Percentiles rank a stretch among this genome's conserved stretches.
Evolutionary conservation across 805 yeast species (phyloP).

Genomic region (Starmerella gropengiesseri): DNA sequence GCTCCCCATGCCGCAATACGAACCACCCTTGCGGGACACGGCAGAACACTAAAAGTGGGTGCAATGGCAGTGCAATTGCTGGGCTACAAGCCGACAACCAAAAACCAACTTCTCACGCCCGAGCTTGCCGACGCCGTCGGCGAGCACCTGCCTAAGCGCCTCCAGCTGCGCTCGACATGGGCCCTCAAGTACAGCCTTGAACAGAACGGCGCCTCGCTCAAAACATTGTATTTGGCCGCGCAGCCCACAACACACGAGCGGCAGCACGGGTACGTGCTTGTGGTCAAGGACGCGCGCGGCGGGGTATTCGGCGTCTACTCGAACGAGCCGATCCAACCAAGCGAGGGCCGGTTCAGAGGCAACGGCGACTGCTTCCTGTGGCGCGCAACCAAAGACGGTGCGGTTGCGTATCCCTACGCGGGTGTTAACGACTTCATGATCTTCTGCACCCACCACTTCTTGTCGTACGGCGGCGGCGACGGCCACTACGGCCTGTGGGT

Average conservation of each 20-base stretch:
- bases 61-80: conserved; percentile 28
- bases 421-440: conserved; percentile 79
- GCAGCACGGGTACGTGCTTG: conserved; percentile 55
- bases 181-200: conserved; percentile 68
- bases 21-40: not conserved
- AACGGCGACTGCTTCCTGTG: conserved; percentile 93
- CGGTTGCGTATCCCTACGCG: conserved; percentile 78
- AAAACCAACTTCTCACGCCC: conserved; percentile 43
- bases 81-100: conserved; percentile 55
- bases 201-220: conserved; percentile 81
- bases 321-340: conserved; percentile 58
- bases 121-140: conserved; percentile 70
- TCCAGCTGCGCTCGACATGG: conserved; percentile 75
- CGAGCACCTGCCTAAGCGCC: conserved; percentile 59
- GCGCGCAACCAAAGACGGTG: conserved; percentile 43
- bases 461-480: conserved; percentile 84
- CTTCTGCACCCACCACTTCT: conserved; percentile 63
- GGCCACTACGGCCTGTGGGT: conserved; percentile 90
- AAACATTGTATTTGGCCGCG: conserved; percentile 56
- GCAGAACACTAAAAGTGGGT: not conserved
- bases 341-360: conserved; percentile 63
- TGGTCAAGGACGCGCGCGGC: conserved; percentile 53
- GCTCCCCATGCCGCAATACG: not conserved
- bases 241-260: conserved; percentile 36
- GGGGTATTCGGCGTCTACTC: conserved; percentile 67